Percentiles rank a stretch among this genome's conserved stretches.
Conservation (phyloP, 306 rosid genomes). For the Citrullus amarus region DNA sequence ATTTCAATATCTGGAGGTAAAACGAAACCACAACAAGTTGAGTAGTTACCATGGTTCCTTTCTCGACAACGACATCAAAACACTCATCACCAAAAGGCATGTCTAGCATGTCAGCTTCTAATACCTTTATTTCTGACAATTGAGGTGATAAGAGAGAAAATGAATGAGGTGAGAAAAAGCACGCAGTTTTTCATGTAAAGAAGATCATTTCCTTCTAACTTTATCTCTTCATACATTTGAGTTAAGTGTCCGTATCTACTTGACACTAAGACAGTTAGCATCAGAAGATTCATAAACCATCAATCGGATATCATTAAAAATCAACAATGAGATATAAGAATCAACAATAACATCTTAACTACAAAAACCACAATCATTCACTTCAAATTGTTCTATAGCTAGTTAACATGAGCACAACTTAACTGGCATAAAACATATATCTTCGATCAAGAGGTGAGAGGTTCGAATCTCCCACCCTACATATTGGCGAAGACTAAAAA, state of each 20-base stretch:
- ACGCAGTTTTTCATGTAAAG: background rate
- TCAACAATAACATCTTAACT: background rate
- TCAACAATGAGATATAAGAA: background rate
- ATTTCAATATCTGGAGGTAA: background rate
- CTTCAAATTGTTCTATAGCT: background rate
- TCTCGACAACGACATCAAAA: slow-evolving; percentile 89
- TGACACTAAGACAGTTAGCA: background rate
- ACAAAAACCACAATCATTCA: background rate
- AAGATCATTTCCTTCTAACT: background rate
- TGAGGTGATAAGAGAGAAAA: slow-evolving; percentile 10
- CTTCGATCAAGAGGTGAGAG: no score
- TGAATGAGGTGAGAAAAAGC: background rate
- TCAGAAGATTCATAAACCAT: background rate
- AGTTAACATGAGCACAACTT: no score
- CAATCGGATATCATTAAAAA: background rate
- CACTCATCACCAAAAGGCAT: slow-evolving; percentile 65
- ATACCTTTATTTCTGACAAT: slow-evolving; percentile 68
- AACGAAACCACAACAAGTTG: slow-evolving; percentile 9
- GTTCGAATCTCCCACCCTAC: no score
- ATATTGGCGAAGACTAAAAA: no score
- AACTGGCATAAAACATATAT: no score
- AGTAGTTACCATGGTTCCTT: slow-evolving; percentile 80
- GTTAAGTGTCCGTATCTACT: background rate
- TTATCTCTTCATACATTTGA: background rate
- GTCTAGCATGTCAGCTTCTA: slow-evolving; percentile 94